Evolutionary conservation across 345 rosid genomes (phyloP).

Genomic region (Populus alba): DNA sequence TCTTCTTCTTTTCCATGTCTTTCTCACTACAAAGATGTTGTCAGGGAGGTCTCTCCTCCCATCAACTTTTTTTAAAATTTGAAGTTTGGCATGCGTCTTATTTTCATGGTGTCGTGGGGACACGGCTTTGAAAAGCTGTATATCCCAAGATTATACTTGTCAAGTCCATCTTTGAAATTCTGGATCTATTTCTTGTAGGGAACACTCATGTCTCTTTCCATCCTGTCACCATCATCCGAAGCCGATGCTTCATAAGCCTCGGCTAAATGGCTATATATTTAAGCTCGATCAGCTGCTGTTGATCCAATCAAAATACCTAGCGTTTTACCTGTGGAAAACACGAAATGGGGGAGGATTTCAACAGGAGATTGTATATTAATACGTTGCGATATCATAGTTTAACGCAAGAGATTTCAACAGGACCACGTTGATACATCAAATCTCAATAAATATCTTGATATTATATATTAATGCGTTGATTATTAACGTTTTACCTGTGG

Average conservation of each 20-base stretch:
- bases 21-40: background rate
- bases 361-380: too few relatives aligned
- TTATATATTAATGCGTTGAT: too few relatives aligned
- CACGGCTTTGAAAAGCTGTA: conserved; percentile 1
- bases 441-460: too few relatives aligned
- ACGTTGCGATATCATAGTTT: too few relatives aligned
- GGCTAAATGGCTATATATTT: background rate
- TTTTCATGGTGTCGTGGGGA: background rate
- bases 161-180: background rate
- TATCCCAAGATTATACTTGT: background rate
- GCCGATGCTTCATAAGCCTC: background rate
- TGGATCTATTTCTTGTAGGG: background rate
- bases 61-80: background rate
- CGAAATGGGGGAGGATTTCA: too few relatives aligned
- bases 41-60: background rate
- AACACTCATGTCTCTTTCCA: conserved; percentile 9
- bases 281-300: background rate
- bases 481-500: too few relatives aligned
- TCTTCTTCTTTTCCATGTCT: background rate
- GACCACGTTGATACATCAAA: too few relatives aligned
- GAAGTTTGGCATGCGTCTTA: background rate
- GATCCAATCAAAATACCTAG: too few relatives aligned
- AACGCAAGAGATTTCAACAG: too few relatives aligned
- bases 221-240: background rate
- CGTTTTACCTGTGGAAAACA: too few relatives aligned